Evolutionary conservation across 441 rosid species (phyloP).

Genomic region (Gossypium trilobum): DNA sequence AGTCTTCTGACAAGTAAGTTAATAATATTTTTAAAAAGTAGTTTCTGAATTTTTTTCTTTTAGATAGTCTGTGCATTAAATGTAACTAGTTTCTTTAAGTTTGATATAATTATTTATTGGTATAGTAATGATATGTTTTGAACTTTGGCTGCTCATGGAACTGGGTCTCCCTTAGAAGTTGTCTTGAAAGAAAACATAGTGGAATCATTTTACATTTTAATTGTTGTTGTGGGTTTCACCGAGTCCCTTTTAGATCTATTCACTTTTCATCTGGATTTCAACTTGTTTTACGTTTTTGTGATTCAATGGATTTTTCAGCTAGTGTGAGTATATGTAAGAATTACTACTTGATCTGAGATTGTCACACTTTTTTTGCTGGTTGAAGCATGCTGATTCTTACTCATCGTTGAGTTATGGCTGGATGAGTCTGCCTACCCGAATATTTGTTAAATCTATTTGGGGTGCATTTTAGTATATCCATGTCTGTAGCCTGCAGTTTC

Average conservation of each 20-base stretch:
- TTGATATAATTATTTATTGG: neutral
- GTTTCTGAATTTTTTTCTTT: constrained; percentile 10
- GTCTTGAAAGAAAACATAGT: neutral
- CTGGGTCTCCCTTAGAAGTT: neutral
- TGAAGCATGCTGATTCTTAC: neutral
- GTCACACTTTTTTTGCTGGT: neutral
- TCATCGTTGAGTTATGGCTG: neutral
- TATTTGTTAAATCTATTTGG: neutral
- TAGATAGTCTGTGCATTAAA: neutral
- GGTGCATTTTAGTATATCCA: neutral
- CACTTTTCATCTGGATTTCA: neutral
- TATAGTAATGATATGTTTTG: neutral
- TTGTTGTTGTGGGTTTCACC: neutral
- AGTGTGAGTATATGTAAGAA: neutral
- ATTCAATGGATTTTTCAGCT: neutral
- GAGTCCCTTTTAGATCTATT: neutral
- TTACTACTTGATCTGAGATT: neutral
- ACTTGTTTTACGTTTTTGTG: neutral
- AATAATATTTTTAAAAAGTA: neutral
- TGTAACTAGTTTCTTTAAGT: neutral
- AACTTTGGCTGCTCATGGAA: constrained; percentile 4
- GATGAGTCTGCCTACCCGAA: neutral
- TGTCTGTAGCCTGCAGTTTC: neutral
- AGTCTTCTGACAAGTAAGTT: constrained; percentile 71
- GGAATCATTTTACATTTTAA: neutral